Evolutionary conservation across 306 rosid species (phyloP).

Genomic region (Citrullus mucosospermus): DNA sequence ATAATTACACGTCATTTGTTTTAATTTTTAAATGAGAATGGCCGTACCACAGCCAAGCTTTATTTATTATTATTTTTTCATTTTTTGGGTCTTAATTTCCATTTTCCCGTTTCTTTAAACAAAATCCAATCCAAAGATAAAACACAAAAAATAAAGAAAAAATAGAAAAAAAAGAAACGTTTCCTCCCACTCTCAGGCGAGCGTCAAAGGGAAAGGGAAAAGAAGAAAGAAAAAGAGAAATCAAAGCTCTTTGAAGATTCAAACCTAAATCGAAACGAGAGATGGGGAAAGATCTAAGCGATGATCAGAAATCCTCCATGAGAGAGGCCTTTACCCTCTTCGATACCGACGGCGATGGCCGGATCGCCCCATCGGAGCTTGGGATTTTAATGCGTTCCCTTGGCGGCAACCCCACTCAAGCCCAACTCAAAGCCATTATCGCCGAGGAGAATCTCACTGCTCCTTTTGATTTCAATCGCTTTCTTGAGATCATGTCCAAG

Average conservation of each 20-base stretch:
- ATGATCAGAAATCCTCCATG: slow-evolving; percentile 84
- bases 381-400: slow-evolving; percentile 97
- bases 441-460: slow-evolving; percentile 69
- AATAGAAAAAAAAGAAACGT: neutral
- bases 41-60: no score
- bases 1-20: no score
- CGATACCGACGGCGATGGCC: slow-evolving; percentile 76
- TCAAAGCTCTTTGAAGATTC: neutral
- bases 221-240: neutral
- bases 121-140: neutral
- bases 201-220: neutral
- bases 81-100: neutral
- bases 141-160: no score
- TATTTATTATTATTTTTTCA: no score
- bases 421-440: slow-evolving; percentile 77
- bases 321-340: slow-evolving; percentile 91
- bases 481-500: slow-evolving; percentile 76
- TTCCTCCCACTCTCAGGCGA: neutral
- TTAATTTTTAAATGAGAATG: no score
- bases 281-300: slow-evolving; percentile 95
- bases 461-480: slow-evolving; percentile 75
- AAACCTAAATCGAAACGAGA: slow-evolving; percentile 16
- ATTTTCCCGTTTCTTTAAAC: neutral
- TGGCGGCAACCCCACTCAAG: slow-evolving; percentile 96
- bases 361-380: slow-evolving; percentile 91